phyloP scores from a whole-genome alignment of 805 yeast genomes.

The Yamadazyma akitaensis region DNA sequence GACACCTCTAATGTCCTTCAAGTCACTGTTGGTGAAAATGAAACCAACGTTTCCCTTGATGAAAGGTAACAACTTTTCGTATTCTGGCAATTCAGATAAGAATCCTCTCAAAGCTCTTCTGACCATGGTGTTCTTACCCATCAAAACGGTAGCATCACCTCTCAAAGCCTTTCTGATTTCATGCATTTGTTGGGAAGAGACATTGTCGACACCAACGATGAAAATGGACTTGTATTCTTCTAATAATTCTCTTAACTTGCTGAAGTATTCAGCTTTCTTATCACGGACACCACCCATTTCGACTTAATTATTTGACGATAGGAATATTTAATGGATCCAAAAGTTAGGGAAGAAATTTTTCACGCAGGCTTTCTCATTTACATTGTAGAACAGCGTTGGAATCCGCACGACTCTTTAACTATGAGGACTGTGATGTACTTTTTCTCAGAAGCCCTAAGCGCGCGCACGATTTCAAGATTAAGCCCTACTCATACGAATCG shows the following conservation, averaged over 20 bases:
- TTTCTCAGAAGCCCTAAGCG: conserved; percentile 8
- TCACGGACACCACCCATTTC: conserved; percentile 99
- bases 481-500: not conserved
- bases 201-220: conserved; percentile 99
- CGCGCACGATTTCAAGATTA: conserved; percentile 7
- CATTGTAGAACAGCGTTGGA: not conserved
- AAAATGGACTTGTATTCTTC: conserved; percentile 97
- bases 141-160: conserved; percentile 89
- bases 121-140: conserved; percentile 99
- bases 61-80: conserved; percentile 90
- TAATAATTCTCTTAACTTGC: conserved; percentile 90
- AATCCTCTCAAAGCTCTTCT: conserved; percentile 99
- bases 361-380: not conserved
- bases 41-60: conserved; percentile 99
- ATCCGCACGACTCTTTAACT: not conserved
- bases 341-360: conserved; percentile 9
- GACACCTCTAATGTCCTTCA: conserved; percentile 86
- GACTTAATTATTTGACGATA: conserved; percentile 68
- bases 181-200: conserved; percentile 99
- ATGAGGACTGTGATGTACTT: not conserved
- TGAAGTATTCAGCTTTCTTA: conserved; percentile 93
- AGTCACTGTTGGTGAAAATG: conserved; percentile 96
- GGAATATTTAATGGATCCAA: conserved; percentile 83
- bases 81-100: conserved; percentile 91
- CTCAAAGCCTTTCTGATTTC: conserved; percentile 97